phyloP scores from a whole-genome alignment of 768 basidiomycete species.

The Pluteus cervinus region DNA sequence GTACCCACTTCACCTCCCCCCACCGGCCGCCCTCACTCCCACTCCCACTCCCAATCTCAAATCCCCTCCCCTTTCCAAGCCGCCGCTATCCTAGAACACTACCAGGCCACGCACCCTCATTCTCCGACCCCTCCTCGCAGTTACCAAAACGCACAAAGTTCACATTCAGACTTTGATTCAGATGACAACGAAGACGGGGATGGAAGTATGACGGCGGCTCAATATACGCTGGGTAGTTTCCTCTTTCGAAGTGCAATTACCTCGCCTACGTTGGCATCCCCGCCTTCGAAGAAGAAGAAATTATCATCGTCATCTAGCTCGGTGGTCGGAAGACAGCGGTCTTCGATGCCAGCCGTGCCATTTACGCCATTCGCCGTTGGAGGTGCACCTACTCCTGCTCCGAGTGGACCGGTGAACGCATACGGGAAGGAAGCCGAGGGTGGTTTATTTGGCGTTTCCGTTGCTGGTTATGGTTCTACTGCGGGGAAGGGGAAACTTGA shows the following conservation, averaged over 20 bases:
- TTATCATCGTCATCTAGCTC: too few relatives aligned
- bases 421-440: too few relatives aligned
- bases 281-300: too few relatives aligned
- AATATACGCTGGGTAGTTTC: constrained; percentile 18
- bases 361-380: too few relatives aligned
- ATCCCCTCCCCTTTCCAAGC: constrained; percentile 13
- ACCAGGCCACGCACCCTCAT: constrained; percentile 9
- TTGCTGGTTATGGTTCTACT: too few relatives aligned
- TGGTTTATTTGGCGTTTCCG: too few relatives aligned
- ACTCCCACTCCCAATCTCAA: constrained; percentile 13
- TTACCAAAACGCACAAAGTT: constrained; percentile 7
- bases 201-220: constrained; percentile 9
- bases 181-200: constrained; percentile 3
- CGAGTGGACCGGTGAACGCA: too few relatives aligned
- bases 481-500: too few relatives aligned
- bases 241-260: constrained; percentile 27
- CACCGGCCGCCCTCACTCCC: constrained; percentile 1
- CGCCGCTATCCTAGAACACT: too few relatives aligned
- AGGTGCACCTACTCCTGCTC: too few relatives aligned
- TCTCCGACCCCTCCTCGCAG: constrained; percentile 6
- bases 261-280: constrained; percentile 15
- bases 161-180: constrained; percentile 11
- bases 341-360: too few relatives aligned
- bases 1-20: constrained; percentile 12
- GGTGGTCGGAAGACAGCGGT: too few relatives aligned